phyloP scores from a whole-genome alignment of 2,329 filamentous ascomycete genomes.

The Pleomassaria siparia region DNA sequence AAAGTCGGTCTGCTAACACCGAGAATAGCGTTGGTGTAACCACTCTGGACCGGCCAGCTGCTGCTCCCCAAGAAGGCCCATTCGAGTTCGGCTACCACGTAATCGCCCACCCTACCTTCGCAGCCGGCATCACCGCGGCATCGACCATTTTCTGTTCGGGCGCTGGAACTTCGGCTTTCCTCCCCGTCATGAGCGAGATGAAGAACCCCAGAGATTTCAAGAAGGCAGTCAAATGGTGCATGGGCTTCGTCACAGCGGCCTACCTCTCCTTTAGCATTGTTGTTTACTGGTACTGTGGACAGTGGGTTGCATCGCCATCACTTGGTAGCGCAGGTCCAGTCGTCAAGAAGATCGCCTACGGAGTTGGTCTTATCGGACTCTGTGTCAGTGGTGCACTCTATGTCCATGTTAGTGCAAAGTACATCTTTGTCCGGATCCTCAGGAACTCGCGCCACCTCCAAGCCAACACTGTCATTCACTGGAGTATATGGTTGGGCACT shows the following conservation, averaged over 20 bases:
- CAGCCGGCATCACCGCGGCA: constrained; percentile 57
- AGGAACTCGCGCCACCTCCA: constrained; percentile 54
- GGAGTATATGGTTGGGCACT: constrained; percentile 54
- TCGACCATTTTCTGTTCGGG: constrained; percentile 63
- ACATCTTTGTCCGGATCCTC: constrained; percentile 56
- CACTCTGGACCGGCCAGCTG: constrained; percentile 58
- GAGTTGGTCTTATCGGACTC: constrained; percentile 57
- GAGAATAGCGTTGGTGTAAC: constrained; percentile 55
- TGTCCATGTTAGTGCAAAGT: constrained; percentile 56
- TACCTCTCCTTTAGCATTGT: constrained; percentile 63
- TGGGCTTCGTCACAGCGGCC: constrained; percentile 59
- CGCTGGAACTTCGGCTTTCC: constrained; percentile 61
- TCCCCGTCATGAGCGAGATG: constrained; percentile 67
- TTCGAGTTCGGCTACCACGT: constrained; percentile 62
- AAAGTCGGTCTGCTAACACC: constrained; percentile 5
- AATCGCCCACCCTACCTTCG: constrained; percentile 60
- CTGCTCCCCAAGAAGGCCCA: constrained; percentile 60
- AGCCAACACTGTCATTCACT: constrained; percentile 52
- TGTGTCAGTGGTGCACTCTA: constrained; percentile 53
- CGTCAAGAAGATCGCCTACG: constrained; percentile 63
- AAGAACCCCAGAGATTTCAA: constrained; percentile 59
- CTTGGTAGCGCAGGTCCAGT: constrained; percentile 60
- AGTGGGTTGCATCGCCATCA: constrained; percentile 63
- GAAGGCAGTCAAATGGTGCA: constrained; percentile 62
- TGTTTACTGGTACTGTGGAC: constrained; percentile 63